Evolutionary conservation across 352 stramenopile genomes (phyloP), one percentile per base, ranked within the genome.

Genomic region (Thalassiosira exigua): DNA sequence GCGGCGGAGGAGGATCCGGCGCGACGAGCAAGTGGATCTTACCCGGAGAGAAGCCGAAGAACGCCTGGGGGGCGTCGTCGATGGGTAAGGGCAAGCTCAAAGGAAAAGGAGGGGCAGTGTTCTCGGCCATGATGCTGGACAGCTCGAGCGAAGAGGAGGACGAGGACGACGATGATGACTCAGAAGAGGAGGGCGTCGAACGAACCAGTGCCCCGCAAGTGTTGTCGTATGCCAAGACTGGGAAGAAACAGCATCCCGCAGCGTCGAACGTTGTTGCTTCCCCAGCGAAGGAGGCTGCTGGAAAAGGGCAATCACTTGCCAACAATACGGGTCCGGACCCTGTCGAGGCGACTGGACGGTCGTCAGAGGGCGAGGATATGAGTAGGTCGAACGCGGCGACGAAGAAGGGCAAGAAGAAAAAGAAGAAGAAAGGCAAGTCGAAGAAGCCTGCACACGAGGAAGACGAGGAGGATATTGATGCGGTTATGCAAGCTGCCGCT

Each of bases 61-160:
- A 51, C 73, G 65, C 57, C 21, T 72, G 57, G 57, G 51, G 59
- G 3, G 26, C 12, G 4, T 26, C 52, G n/a, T n/a, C n/a, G n/a
- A n/a, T n/a, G 22, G 29, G 4, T 19, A 75, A 58, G 42, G 77
- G 72, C 22, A 84, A 69, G 61, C 53, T 36, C 4, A 79, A 57
- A 26, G 29, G 4, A 24, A 77, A 72, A 29, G 75, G 69, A 29
- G 79, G 74, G 39, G 53, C 60, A n/a, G 74, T 81, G 9, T 86
- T 86, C 66, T 58, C 79, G 26, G 79, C 79, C 29, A 86, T 86
- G 79, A 84, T 86, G 69, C 60, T 84, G 74, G 79, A 84, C 68
- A 82, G 73, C 48, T 72, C 61, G 11, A 85, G 74, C 51, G 61
- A 75, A 3, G 71, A 80, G 42, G 76, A 84, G 62, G 75, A 80